Conservation (phyloP, 345 rosid species). For the Ailanthus altissimus region DNA sequence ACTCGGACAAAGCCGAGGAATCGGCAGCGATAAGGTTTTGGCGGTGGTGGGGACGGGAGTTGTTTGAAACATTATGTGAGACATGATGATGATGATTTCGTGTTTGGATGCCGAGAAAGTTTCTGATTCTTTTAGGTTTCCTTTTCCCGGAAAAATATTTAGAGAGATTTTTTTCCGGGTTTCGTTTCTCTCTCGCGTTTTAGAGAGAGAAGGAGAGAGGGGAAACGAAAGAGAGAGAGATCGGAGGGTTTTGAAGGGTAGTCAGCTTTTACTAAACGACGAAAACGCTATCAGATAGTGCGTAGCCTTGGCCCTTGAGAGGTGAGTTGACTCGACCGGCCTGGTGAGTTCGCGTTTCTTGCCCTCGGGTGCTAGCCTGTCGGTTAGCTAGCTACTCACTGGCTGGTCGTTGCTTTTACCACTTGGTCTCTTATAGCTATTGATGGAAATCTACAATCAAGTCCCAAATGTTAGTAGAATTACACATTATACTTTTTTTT, state of each 20-base stretch:
- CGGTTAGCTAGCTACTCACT: too few species aligned
- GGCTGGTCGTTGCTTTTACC: too few species aligned
- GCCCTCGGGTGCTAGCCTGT: too few species aligned
- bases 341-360: not conserved
- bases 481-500: too few species aligned
- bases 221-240: not conserved
- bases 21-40: constrained; percentile 35
- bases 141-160: not conserved
- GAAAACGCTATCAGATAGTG: not conserved
- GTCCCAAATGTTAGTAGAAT: too few species aligned
- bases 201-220: constrained; percentile 23
- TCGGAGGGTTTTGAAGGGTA: constrained; percentile 35
- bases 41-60: constrained; percentile 30
- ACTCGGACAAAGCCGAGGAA: constrained; percentile 35
- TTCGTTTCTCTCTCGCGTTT: not conserved
- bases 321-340: constrained; percentile 11
- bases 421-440: too few species aligned
- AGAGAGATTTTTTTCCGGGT: not conserved
- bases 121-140: not conserved
- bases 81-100: constrained; percentile 30
- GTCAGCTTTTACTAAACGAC: constrained; percentile 26
- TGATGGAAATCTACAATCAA: too few species aligned
- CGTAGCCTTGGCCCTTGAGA: not conserved
- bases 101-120: constrained; percentile 23
- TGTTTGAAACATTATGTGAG: constrained; percentile 49